A percentile compares a stretch with the other conserved stretches of the same genome.
Conservation (phyloP, 2,329 filamentous ascomycete genomes). For the Diaporthe vaccinii region DNA sequence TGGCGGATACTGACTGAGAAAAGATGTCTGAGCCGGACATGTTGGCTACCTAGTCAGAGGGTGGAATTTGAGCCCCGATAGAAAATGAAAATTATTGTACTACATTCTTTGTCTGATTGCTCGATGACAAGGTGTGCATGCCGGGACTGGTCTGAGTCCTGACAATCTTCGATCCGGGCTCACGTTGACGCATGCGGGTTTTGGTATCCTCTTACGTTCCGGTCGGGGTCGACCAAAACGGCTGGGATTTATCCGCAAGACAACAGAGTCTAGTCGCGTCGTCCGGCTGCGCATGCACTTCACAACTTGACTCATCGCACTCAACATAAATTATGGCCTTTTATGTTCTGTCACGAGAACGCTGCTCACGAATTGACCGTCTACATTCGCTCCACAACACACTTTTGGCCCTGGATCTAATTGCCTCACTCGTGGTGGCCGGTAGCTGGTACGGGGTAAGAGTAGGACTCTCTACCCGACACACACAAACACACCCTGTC, state of each 20-base stretch:
- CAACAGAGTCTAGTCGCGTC: background rate
- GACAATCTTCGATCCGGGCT: background rate
- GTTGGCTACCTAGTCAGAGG: background rate
- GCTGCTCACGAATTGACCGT: slow-evolving; percentile 9
- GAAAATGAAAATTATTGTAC: background rate
- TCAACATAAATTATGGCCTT: background rate
- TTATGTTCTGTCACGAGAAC: background rate
- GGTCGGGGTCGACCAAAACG: too few relatives aligned
- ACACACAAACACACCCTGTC: slow-evolving; percentile 3
- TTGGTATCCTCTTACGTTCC: background rate
- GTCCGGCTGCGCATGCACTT: background rate
- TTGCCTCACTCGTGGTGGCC: slow-evolving; percentile 27
- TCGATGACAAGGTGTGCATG: background rate
- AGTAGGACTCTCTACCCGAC: slow-evolving; percentile 7
- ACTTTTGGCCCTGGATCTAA: slow-evolving; percentile 19
- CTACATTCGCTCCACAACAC: slow-evolving; percentile 14
- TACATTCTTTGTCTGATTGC: background rate
- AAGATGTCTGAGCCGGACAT: background rate
- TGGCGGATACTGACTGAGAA: background rate
- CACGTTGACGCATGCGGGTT: background rate
- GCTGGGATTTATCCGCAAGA: background rate
- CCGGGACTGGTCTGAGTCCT: background rate
- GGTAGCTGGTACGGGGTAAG: background rate
- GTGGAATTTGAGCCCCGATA: background rate
- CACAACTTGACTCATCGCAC: background rate